A percentile compares a stretch with the other conserved stretches of the same genome.
phyloP scores from a whole-genome alignment of 192 early-diverging fungal genomes.

The Lunasporangiospora selenospora region DNA sequence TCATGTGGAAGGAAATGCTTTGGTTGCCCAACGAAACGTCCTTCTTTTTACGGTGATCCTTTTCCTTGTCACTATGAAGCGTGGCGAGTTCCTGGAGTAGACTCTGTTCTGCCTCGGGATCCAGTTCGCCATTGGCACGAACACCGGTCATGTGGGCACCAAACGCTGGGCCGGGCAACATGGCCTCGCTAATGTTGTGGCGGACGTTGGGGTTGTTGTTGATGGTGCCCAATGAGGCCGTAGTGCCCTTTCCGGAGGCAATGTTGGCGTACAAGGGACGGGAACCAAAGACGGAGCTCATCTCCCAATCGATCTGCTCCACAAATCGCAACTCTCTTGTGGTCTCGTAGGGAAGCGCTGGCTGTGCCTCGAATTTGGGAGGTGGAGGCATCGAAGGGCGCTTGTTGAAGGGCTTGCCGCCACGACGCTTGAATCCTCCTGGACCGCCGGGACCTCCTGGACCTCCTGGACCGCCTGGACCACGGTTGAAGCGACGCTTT shows the following conservation, averaged over 20 bases:
- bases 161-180: constrained; percentile 15
- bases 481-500: not conserved
- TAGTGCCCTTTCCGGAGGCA: constrained; percentile 12
- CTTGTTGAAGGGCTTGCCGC: too few relatives aligned
- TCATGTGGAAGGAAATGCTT: constrained; percentile 22
- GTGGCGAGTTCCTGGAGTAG: constrained; percentile 29
- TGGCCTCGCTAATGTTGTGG: not conserved
- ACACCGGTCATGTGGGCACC: constrained; percentile 22
- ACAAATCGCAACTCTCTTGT: constrained; percentile 35
- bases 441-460: too few relatives aligned
- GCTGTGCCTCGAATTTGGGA: constrained; percentile 20
- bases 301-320: constrained; percentile 32
- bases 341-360: constrained; percentile 18
- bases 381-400: too few relatives aligned
- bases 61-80: constrained; percentile 9
- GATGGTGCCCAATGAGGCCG: constrained; percentile 13
- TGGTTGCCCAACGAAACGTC: constrained; percentile 24
- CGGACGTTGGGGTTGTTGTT: constrained; percentile 6
- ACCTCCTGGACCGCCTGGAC: too few relatives aligned
- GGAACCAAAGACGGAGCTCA: constrained; percentile 27
- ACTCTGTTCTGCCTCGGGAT: constrained; percentile 33
- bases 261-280: constrained; percentile 35
- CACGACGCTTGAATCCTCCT: too few relatives aligned
- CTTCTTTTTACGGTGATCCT: constrained; percentile 31
- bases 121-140: constrained; percentile 18